Evolutionary conservation across 495 filamentous ascomycete species (phyloP), one percentile per base, ranked within the genome.

Genomic region (Xylaria sp.): DNA sequence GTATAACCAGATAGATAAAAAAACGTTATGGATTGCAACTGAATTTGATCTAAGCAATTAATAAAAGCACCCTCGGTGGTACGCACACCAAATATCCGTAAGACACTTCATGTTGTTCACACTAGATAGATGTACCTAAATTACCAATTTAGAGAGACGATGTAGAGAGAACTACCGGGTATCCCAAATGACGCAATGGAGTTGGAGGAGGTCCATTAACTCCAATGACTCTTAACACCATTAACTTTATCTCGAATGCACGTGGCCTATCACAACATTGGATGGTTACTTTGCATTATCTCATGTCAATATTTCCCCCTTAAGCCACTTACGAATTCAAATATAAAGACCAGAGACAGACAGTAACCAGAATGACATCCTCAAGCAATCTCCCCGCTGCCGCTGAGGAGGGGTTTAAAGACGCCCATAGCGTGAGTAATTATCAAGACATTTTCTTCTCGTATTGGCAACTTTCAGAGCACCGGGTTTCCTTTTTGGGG

Each of bases 371-470:
- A 78, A 78, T 77, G 75, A 58, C 73, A 11, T 73, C 70, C 37
- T 66, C 61, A 29, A 73, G 59, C 67, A 67, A 62, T 37, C 74
- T 82, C 48, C 79, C 80, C 2, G 35, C 41, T 1, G 78, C 71
- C 0, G 79, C 79, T 2, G 71, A 79, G 40, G 72, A 79, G 57
- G 89, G 90, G 58, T 92, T 93, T 75, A 79, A 84, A 53, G 78
- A 87, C 66, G 87, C 89, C 31, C 76, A 80, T 8, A 74, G 77
- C 43, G n/a, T n/a, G n/a, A n/a, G n/a, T n/a, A n/a, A n/a, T n/a
- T n/a, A n/a, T n/a, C n/a, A n/a, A n/a, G n/a, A n/a, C n/a, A n/a
- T n/a, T n/a, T n/a, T n/a, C n/a, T n/a, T n/a, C n/a, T n/a, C n/a
- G n/a, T n/a, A n/a, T n/a, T n/a, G n/a, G n/a, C n/a, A n/a, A n/a